Conservation (phyloP, 306 rosid species). For the Vigna radiata region DNA sequence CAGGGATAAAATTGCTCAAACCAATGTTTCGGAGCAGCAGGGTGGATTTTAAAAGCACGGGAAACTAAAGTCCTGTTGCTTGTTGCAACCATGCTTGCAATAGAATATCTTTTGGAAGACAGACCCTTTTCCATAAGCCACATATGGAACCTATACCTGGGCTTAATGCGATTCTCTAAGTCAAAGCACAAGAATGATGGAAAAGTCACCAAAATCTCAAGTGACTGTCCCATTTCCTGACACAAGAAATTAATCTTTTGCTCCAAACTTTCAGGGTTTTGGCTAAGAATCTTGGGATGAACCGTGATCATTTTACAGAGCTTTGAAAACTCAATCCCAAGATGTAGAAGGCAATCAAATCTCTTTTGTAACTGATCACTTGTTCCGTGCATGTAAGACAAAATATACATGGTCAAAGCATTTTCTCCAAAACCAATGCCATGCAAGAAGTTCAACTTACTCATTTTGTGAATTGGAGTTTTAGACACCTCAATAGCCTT, state of each 20-base stretch:
- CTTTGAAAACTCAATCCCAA: slow-evolving; percentile 67
- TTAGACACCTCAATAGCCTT: slow-evolving; percentile 53
- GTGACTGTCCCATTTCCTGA: slow-evolving; percentile 60
- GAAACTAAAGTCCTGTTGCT: slow-evolving; percentile 64
- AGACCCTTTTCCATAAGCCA: slow-evolving; percentile 71
- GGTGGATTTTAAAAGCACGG: slow-evolving; percentile 62
- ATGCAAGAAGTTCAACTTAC: slow-evolving; percentile 71
- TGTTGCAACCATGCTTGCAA: slow-evolving; percentile 74
- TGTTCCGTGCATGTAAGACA: slow-evolving; percentile 61
- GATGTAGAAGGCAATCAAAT: slow-evolving; percentile 63
- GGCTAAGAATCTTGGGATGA: slow-evolving; percentile 68
- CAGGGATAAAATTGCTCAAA: slow-evolving; percentile 62
- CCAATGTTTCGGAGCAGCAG: slow-evolving; percentile 85
- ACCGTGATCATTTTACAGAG: slow-evolving; percentile 57
- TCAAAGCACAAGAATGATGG: slow-evolving; percentile 70
- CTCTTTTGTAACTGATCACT: slow-evolving; percentile 56
- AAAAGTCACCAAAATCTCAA: slow-evolving; percentile 55
- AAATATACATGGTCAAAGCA: slow-evolving; percentile 57
- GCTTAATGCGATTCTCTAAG: slow-evolving; percentile 78
- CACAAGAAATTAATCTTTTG: slow-evolving; percentile 64
- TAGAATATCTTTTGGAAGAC: slow-evolving; percentile 54
- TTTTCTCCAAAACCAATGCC: slow-evolving; percentile 83
- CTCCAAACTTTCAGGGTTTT: slow-evolving; percentile 62
- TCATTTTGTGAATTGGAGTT: slow-evolving; percentile 55
- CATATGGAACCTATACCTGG: slow-evolving; percentile 66